Conservation (phyloP, 2,329 filamentous ascomycete genomes). For the Pezicula neosporulosa region DNA sequence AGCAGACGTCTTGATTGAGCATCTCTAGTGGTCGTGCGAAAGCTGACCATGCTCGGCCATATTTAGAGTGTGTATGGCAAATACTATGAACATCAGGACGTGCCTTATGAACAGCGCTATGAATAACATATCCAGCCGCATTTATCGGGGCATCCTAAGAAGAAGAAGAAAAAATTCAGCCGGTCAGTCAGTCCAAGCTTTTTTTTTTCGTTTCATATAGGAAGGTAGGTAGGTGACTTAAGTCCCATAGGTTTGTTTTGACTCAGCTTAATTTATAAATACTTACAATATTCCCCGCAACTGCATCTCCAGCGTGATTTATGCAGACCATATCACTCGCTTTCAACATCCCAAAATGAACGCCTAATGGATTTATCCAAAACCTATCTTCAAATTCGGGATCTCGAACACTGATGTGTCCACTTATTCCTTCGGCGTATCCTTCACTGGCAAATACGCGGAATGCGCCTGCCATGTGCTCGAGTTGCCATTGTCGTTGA, state of each 20-base stretch:
- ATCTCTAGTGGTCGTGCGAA: constrained; percentile 7
- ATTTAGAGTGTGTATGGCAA: constrained; percentile 5
- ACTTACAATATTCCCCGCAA: constrained; percentile 30
- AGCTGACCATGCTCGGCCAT: constrained; percentile 5
- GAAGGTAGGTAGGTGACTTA: no score
- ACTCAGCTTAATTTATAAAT: no score
- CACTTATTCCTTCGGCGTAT: constrained; percentile 35
- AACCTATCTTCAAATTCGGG: constrained; percentile 12
- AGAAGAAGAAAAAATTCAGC: no score
- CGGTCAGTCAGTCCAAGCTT: no score
- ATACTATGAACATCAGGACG: constrained; percentile 4
- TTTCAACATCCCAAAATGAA: constrained; percentile 25
- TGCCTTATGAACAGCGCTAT: constrained; percentile 3
- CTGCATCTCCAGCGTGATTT: constrained; percentile 35
- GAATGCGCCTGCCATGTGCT: constrained; percentile 40
- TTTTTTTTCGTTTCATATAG: neutral
- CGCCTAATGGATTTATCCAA: constrained; percentile 6
- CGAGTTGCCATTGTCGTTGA: constrained; percentile 37
- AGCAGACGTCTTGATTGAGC: constrained; percentile 29
- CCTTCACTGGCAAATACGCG: constrained; percentile 37
- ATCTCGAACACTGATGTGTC: constrained; percentile 12
- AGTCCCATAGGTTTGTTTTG: no score
- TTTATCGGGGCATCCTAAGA: constrained; percentile 1
- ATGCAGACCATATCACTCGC: constrained; percentile 43
- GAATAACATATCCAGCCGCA: constrained; percentile 7